Percentiles rank a stretch among this genome's conserved stretches.
Evolutionary conservation across 768 basidiomycete species (phyloP).

Genomic region (Solioccasus polychromus): DNA sequence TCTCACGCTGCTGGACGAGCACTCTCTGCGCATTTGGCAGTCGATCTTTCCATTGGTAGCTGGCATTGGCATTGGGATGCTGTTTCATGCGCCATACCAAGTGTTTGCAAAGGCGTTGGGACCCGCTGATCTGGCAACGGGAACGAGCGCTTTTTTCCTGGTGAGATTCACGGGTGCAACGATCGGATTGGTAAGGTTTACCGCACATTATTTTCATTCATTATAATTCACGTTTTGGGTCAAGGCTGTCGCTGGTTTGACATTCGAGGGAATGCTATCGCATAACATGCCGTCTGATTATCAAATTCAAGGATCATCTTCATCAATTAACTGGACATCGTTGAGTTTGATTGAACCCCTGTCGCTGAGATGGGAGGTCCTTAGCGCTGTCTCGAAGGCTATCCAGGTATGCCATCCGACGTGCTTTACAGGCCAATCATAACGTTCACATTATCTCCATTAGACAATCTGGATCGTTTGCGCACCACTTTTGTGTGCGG

Average conservation of each 20-base stretch:
- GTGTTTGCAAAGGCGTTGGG: slow-evolving; percentile 67
- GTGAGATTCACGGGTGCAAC: slow-evolving; percentile 87
- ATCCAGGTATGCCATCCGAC: slow-evolving; percentile 55
- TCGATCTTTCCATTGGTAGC: slow-evolving; percentile 63
- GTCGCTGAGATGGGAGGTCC: slow-evolving; percentile 42
- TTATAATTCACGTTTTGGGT: slow-evolving; percentile 15
- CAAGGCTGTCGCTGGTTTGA: slow-evolving; percentile 73
- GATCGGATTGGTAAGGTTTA: slow-evolving; percentile 62
- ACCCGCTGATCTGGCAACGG: slow-evolving; percentile 66
- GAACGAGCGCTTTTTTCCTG: slow-evolving; percentile 85
- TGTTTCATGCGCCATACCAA: slow-evolving; percentile 85
- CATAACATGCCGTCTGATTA: slow-evolving; percentile 48
- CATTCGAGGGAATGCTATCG: slow-evolving; percentile 58
- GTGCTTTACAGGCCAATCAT: not conserved
- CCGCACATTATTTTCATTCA: not conserved
- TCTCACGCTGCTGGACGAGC: slow-evolving; percentile 58
- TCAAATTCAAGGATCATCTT: slow-evolving; percentile 37
- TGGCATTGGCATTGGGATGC: slow-evolving; percentile 77
- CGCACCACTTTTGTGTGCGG: slow-evolving; percentile 62
- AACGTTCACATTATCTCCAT: slow-evolving; percentile 13
- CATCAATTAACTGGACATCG: slow-evolving; percentile 54
- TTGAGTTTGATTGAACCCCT: slow-evolving; percentile 46
- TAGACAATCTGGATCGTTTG: slow-evolving; percentile 76
- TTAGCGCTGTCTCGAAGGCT: slow-evolving; percentile 55
- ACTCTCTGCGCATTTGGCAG: slow-evolving; percentile 45